These are phyloP conservation scores for Termitomyces sp. DNA, from an alignment of 768 basidiomycete genomes.

Conservation along the genomic window DNA sequence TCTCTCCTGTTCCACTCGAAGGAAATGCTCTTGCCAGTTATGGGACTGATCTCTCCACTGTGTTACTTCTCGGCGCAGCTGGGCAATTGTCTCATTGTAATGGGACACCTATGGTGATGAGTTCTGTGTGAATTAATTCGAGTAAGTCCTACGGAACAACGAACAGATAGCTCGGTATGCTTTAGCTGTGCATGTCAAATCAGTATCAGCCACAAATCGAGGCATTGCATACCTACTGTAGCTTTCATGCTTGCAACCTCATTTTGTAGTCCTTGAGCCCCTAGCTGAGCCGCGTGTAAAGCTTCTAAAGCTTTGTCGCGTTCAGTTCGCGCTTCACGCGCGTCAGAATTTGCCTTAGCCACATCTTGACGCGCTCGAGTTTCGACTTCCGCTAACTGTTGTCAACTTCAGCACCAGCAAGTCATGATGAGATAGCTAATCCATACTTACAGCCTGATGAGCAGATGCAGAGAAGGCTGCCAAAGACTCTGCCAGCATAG, in stretches of 20 bases:
- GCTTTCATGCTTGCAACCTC: constrained; percentile 33
- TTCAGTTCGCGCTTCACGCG: constrained; percentile 42
- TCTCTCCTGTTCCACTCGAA: constrained; percentile 68
- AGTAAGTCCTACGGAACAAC: constrained; percentile 12
- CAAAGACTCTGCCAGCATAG: constrained; percentile 18
- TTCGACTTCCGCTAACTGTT: constrained; percentile 51
- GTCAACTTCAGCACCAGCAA: not conserved
- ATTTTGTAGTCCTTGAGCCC: constrained; percentile 46
- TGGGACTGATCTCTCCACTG: constrained; percentile 76
- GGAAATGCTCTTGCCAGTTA: constrained; percentile 79
- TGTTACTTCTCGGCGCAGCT: constrained; percentile 55
- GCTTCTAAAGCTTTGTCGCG: constrained; percentile 42
- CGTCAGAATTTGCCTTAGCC: constrained; percentile 40
- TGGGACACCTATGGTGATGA: constrained; percentile 42
- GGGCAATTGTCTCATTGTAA: constrained; percentile 55
- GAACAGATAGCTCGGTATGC: constrained; percentile 54
- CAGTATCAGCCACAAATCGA: constrained; percentile 5
- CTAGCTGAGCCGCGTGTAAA: constrained; percentile 38
- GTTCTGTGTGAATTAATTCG: not conserved
- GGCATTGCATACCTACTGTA: constrained; percentile 34
- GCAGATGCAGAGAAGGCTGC: constrained; percentile 19
- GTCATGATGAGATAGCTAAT: not conserved
- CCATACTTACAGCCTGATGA: constrained; percentile 17
- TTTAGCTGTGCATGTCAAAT: constrained; percentile 33
- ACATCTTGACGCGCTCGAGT: constrained; percentile 51